Conservation (phyloP, 2,329 filamentous ascomycete species). For the Apiospora pterosperma region DNA sequence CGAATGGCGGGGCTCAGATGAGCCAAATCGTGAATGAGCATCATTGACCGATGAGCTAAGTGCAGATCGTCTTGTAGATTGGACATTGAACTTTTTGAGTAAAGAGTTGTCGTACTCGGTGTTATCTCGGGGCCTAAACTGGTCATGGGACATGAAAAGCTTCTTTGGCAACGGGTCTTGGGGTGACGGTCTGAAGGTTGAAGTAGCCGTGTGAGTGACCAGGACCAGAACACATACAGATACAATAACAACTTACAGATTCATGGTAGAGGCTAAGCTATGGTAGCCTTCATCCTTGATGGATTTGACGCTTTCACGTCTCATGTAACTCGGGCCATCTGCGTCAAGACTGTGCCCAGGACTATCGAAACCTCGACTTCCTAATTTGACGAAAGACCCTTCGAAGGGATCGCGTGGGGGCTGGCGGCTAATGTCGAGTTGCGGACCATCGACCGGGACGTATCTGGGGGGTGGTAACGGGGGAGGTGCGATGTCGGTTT, state of each 20-base stretch:
- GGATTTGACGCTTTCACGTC: constrained; percentile 14
- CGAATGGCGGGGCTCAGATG: constrained; percentile 33
- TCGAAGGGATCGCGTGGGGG: constrained; percentile 3
- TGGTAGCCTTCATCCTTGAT: constrained; percentile 29
- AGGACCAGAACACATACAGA: not conserved
- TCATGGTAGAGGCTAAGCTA: constrained; percentile 25
- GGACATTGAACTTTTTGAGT: constrained; percentile 53
- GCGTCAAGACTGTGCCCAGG: constrained; percentile 20
- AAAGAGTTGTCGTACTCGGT: constrained; percentile 45
- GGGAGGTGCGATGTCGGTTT: constrained; percentile 29
- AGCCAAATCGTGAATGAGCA: constrained; percentile 30
- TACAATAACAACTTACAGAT: constrained; percentile 7
- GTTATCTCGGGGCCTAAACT: constrained; percentile 37
- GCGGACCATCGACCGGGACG: constrained; percentile 24
- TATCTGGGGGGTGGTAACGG: constrained; percentile 32
- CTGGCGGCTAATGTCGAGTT: constrained; percentile 11
- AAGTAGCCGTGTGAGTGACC: not conserved
- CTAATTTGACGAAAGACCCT: not conserved
- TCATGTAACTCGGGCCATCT: constrained; percentile 19
- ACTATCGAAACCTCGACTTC: constrained; percentile 21
- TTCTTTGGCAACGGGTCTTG: constrained; percentile 37
- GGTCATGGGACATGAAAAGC: constrained; percentile 50
- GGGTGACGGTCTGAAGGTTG: constrained; percentile 28
- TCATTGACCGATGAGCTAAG: constrained; percentile 41
- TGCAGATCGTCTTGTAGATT: constrained; percentile 39